Base-by-base conservation (phyloP, 176 grass and related monocot species). In the Zizania latifolia region DNA sequence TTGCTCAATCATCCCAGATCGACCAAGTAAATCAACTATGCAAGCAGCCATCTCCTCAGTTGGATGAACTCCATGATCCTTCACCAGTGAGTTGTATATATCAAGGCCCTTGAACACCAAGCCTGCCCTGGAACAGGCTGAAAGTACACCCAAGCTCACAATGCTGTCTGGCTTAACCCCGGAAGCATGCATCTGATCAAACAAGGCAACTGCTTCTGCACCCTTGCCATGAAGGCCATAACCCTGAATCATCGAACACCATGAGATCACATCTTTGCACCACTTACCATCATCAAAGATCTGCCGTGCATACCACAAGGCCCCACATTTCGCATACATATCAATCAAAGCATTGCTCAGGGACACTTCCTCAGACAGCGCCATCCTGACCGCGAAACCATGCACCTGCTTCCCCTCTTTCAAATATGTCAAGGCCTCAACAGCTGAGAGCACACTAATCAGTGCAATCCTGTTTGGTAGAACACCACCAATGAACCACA, bases 301-400 rank as follows among this genome's bases (percentile, higher is more conserved):
- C 28, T 38, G 58, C 19, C 70, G 78, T 64, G 90, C 85, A 82
- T 84, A 89, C 73, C 27, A 10, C 78, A 93, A 57, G 44, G 76
- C 55, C 40, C 90, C 72, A n/a, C 70, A 89, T 58, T 97, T 93
- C 35, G 68, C 70, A 35, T 93, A 87, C 27, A 86, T 86, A 40
- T 77, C 80, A 61, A 93, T 81, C 24, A 97, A 29, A 75, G 90
- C 84, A 85, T 92, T 94, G 65, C 83, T 92, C 35, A 92, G 83
- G 1, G 83, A 73, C 43, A 45, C 35, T 17, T 89, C 78, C 26
- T 28, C 27, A 11, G 45, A 71, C 29, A 87, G 68, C 37, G 37
- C 53, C 41, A 82, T 77, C 77, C 83, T 89, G 17, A 85, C 3
- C 0, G 70, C 63, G 32, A 77, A 85, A 65, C 69, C 62, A 61